A percentile compares a stretch with the other conserved stretches of the same genome.
These are phyloP conservation scores for Camelina sativa DNA, from an alignment of 345 rosid genomes.

Conservation along the genomic window DNA sequence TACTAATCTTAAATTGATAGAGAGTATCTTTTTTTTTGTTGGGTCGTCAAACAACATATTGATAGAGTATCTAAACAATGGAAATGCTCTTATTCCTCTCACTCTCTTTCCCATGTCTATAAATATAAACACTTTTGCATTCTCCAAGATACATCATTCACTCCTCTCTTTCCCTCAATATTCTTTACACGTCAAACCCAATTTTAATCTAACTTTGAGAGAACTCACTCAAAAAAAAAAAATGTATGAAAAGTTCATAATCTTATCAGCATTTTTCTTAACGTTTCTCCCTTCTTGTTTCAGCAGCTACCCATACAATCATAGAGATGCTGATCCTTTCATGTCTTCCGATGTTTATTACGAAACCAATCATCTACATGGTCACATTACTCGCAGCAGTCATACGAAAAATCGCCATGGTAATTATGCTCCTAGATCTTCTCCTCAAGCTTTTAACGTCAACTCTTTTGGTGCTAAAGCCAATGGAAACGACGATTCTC, in stretches of 20 bases:
- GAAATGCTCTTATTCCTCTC: background rate
- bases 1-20: no score
- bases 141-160: slow-evolving; percentile 33
- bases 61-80: no score
- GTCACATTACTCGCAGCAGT: slow-evolving; percentile 24
- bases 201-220: slow-evolving; percentile 42
- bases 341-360: slow-evolving; percentile 22
- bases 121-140: slow-evolving; percentile 39
- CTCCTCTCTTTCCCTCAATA: slow-evolving; percentile 28
- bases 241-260: slow-evolving; percentile 33
- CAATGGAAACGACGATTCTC: slow-evolving; percentile 61
- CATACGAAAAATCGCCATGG: slow-evolving; percentile 14
- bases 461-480: slow-evolving; percentile 62
- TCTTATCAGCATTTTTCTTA: slow-evolving; percentile 34
- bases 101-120: slow-evolving; percentile 29
- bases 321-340: slow-evolving; percentile 27
- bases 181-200: slow-evolving; percentile 41
- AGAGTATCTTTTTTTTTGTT: no score
- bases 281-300: slow-evolving; percentile 33
- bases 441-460: slow-evolving; percentile 51
- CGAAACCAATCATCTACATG: slow-evolving; percentile 34
- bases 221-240: slow-evolving; percentile 11
- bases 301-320: slow-evolving; percentile 36
- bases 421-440: slow-evolving; percentile 34
- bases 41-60: no score